A percentile compares a stretch with the other conserved stretches of the same genome.
Evolutionary conservation across 345 rosid genomes (phyloP).

Genomic region (Corchorus olitorius): DNA sequence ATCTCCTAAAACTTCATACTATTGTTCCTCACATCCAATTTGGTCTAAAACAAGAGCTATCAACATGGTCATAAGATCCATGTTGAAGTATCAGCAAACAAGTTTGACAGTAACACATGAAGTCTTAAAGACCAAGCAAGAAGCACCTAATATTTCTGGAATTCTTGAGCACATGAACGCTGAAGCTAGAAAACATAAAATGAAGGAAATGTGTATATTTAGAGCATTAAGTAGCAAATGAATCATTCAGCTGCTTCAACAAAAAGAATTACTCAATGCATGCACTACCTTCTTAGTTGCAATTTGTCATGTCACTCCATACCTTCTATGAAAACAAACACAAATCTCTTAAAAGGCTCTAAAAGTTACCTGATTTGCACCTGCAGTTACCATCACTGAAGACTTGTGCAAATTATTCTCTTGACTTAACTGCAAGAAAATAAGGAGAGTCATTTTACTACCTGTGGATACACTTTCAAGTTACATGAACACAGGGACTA

Average conservation of each 20-base stretch:
- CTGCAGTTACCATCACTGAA: constrained; percentile 91
- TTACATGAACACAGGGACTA: not conserved
- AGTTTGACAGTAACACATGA: not conserved
- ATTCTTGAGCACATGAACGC: not conserved
- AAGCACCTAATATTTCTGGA: not conserved
- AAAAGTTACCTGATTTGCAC: constrained; percentile 87
- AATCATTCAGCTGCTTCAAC: not conserved
- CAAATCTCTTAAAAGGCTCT: not conserved
- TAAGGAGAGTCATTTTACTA: constrained; percentile 12
- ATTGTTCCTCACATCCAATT: not conserved
- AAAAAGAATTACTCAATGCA: not conserved
- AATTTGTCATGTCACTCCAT: not conserved
- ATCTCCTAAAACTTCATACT: not conserved
- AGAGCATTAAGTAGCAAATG: not conserved
- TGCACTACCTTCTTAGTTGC: not conserved
- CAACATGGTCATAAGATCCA: not conserved
- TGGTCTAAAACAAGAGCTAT: not conserved
- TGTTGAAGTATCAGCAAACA: not conserved
- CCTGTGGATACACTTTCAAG: not conserved
- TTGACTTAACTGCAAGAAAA: constrained; percentile 51
- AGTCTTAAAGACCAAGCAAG: not conserved
- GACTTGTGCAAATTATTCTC: constrained; percentile 81
- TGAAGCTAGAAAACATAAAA: not conserved
- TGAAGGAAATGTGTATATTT: not conserved
- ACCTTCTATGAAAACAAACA: constrained; percentile 10